Conservation (phyloP, 129 eudicot species). For the Rutidosis leptorrhynchoides region DNA sequence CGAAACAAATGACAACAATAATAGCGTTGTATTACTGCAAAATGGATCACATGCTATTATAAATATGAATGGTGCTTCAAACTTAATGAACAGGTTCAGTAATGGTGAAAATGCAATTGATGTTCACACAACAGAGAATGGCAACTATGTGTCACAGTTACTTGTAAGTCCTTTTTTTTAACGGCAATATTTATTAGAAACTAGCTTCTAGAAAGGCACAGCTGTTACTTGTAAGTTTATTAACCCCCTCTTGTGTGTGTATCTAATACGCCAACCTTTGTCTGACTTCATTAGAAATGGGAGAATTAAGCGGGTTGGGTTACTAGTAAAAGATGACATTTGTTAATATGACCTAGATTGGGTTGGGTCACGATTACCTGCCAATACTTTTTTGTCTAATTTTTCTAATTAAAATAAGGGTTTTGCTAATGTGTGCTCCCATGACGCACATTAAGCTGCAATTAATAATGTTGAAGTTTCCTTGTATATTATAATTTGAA, state of each 20-base stretch:
- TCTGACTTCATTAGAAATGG: not conserved
- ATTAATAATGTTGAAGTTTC: too few species aligned
- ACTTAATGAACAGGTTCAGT: constrained; percentile 17
- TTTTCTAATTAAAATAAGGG: too few species aligned
- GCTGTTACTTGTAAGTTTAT: constrained; percentile 43
- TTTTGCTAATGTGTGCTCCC: too few species aligned
- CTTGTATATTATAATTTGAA: too few species aligned
- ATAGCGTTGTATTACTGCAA: constrained; percentile 30
- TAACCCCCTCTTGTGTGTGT: constrained; percentile 6
- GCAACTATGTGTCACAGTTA: constrained; percentile 26
- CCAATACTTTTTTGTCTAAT: not conserved
- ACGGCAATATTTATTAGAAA: too few species aligned
- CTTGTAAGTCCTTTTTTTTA: too few species aligned
- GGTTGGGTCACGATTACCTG: not conserved
- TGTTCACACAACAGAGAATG: constrained; percentile 28
- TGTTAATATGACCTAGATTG: not conserved
- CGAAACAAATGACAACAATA: constrained; percentile 34
- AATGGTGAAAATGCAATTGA: constrained; percentile 28
- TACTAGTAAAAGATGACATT: not conserved
- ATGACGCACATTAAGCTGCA: too few species aligned
- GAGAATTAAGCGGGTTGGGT: not conserved
- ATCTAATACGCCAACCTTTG: not conserved
- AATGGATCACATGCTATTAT: constrained; percentile 31
- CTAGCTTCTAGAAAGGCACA: too few species aligned
- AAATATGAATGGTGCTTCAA: constrained; percentile 31